Percentiles rank a stretch among this genome's conserved stretches.
Evolutionary conservation across 345 rosid genomes (phyloP).

Genomic region (Corchorus olitorius): DNA sequence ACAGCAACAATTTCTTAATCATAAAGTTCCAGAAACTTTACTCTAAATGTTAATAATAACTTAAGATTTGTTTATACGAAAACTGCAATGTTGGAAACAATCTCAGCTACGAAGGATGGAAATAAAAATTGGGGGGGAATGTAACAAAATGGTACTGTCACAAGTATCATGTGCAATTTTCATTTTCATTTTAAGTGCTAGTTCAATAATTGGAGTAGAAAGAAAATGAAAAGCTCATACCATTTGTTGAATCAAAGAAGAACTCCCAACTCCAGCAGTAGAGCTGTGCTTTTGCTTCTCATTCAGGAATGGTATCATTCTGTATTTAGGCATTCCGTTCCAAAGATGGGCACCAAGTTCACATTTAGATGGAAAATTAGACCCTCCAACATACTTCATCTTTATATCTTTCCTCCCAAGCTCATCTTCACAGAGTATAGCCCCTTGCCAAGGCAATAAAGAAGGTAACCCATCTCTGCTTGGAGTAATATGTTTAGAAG

Average conservation of each 20-base stretch:
- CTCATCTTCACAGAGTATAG: constrained; percentile 33
- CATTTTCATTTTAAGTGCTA: background rate
- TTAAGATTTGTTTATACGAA: background rate
- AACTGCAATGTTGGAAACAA: background rate
- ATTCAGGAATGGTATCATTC: constrained; percentile 36
- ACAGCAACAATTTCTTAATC: background rate
- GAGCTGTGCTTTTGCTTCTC: constrained; percentile 37
- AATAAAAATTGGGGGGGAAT: background rate
- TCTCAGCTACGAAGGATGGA: background rate
- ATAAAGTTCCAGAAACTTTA: background rate
- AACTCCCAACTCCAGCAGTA: constrained; percentile 35
- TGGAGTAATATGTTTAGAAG: constrained; percentile 34
- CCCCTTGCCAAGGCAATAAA: constrained; percentile 34
- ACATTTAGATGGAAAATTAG: constrained; percentile 39
- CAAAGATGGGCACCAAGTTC: constrained; percentile 34
- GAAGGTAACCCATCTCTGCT: constrained; percentile 27
- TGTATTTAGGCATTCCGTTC: constrained; percentile 28
- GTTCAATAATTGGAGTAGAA: background rate
- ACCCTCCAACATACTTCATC: constrained; percentile 34
- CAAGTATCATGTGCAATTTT: background rate
- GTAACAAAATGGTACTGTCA: background rate
- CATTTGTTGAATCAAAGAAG: constrained; percentile 44
- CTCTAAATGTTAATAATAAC: background rate
- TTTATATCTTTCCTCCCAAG: constrained; percentile 38
- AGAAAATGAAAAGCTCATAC: constrained; percentile 40